Percentiles rank a stretch among this genome's conserved stretches.
Evolutionary conservation across 345 rosid genomes (phyloP).

Genomic region (Bruguiera gymnorhiza): DNA sequence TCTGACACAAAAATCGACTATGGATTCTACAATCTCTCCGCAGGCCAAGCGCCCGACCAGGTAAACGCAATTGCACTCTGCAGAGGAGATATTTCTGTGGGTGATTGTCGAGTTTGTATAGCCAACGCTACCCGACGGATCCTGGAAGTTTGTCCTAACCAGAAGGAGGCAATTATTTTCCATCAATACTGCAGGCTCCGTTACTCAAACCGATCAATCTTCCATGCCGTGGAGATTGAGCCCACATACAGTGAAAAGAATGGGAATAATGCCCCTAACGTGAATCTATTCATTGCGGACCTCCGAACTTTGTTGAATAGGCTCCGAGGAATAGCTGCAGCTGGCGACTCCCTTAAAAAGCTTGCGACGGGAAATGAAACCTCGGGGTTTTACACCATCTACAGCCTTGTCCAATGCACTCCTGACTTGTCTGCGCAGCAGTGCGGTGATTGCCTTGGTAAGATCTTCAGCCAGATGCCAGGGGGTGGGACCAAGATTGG

Average conservation of each 20-base stretch:
- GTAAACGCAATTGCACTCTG: constrained; percentile 25
- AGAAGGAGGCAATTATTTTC: constrained; percentile 6
- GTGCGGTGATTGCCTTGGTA: no score
- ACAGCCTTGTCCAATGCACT: no score
- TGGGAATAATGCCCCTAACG: background rate
- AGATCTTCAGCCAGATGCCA: no score
- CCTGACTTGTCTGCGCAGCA: no score
- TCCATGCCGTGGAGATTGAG: background rate
- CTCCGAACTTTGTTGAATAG: constrained; percentile 5
- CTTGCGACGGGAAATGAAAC: no score
- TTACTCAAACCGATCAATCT: constrained; percentile 13
- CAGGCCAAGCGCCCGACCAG: constrained; percentile 20
- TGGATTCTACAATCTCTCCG: constrained; percentile 42
- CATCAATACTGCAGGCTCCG: background rate
- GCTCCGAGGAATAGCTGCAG: no score
- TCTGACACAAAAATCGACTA: constrained; percentile 27
- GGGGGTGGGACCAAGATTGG: no score
- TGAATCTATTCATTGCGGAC: constrained; percentile 3
- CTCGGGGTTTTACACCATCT: no score
- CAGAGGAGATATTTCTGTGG: constrained; percentile 3
- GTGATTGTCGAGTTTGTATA: background rate
- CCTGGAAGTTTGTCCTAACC: background rate
- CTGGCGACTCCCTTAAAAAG: no score
- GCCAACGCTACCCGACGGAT: background rate
- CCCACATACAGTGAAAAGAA: fast-evolving